Evolutionary conservation across 2,329 filamentous ascomycete species (phyloP).

Genomic region (Sporothrix globosa): DNA sequence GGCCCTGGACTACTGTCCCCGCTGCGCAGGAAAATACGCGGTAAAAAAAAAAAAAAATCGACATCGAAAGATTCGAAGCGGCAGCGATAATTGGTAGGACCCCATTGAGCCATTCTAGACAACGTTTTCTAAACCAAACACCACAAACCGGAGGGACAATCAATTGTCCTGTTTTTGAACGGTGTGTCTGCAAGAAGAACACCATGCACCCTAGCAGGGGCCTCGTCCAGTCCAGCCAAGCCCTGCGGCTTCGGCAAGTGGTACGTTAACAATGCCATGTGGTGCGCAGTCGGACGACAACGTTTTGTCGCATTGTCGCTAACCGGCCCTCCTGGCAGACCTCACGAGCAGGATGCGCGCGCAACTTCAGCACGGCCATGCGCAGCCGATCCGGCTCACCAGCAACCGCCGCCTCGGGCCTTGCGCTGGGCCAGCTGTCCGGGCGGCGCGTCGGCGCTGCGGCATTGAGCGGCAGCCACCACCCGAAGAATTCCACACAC

Average conservation of each 20-base stretch:
- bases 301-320: neutral
- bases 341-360: constrained; percentile 19
- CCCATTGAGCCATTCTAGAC: neutral
- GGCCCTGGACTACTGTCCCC: constrained; percentile 3
- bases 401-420: neutral
- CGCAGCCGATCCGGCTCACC: constrained; percentile 35
- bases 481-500: neutral
- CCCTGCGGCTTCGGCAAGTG: constrained; percentile 48
- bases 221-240: constrained; percentile 52
- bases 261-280: constrained; percentile 38
- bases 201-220: constrained; percentile 61
- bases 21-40: constrained; percentile 19
- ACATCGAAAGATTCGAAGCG: constrained; percentile 12
- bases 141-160: neutral
- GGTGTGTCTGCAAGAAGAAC: constrained; percentile 2
- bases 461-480: neutral
- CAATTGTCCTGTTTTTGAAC: neutral
- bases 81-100: neutral
- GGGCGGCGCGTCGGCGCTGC: constrained; percentile 31
- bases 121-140: neutral
- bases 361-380: constrained; percentile 42
- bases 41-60: constrained; percentile 28
- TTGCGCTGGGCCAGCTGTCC: constrained; percentile 27
- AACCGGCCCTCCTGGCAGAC: neutral
- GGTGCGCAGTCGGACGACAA: too few relatives aligned